Percentiles rank a stretch among this genome's conserved stretches.
These are phyloP conservation scores for Fonsecaea multimorphosa DNA, from an alignment of 2,329 filamentous ascomycete genomes.

Conservation along the genomic window DNA sequence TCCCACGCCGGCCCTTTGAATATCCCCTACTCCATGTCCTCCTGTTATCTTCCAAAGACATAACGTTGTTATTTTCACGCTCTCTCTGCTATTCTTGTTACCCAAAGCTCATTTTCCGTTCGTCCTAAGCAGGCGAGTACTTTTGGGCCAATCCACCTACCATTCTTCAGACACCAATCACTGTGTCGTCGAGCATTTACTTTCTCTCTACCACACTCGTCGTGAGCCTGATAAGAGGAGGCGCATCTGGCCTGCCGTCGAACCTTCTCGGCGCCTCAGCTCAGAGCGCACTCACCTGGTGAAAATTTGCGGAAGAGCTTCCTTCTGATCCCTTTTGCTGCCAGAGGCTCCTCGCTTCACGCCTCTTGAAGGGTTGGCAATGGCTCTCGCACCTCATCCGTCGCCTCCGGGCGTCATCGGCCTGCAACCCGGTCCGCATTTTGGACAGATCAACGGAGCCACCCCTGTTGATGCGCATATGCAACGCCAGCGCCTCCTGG, in stretches of 20 bases:
- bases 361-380: conserved; percentile 3
- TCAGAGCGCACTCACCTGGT: background rate
- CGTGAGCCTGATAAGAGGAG: background rate
- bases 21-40: background rate
- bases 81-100: background rate
- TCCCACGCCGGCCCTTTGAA: background rate
- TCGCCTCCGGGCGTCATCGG: conserved; percentile 35
- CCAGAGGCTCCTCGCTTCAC: background rate
- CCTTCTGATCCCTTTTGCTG: background rate
- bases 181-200: background rate
- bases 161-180: background rate
- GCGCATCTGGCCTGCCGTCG: background rate
- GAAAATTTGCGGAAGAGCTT: background rate
- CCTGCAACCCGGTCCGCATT: conserved; percentile 44
- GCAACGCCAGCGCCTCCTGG: conserved; percentile 66
- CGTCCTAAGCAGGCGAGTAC: background rate
- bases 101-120: background rate
- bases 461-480: conserved; percentile 55
- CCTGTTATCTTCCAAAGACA: background rate
- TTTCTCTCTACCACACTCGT: background rate
- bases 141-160: background rate
- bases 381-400: conserved; percentile 36
- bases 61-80: background rate
- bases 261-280: background rate
- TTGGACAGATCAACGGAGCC: conserved; percentile 55